These are phyloP conservation scores for Cyclanthera cordifolia DNA, from an alignment of 306 rosid species.

Conservation along the genomic window DNA sequence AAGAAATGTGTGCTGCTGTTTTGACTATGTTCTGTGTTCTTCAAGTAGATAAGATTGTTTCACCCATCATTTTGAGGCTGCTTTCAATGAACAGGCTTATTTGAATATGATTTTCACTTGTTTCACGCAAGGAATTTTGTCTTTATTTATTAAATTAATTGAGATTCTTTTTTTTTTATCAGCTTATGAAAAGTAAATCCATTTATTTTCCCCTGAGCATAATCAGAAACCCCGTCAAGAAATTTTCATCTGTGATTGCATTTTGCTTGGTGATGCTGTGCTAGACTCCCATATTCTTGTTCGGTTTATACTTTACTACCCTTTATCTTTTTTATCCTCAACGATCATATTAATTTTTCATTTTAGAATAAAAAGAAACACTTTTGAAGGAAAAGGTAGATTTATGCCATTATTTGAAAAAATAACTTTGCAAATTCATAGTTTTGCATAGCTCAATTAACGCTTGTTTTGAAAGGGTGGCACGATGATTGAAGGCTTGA, in stretches of 20 bases:
- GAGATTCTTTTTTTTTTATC: background rate
- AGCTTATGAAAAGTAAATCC: background rate
- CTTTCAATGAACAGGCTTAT: background rate
- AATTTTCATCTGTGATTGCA: background rate
- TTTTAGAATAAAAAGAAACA: background rate
- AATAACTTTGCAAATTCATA: background rate
- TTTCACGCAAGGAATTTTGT: constrained; percentile 11
- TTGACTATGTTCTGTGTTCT: constrained; percentile 4
- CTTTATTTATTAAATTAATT: background rate
- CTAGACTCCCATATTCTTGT: background rate
- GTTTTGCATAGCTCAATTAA: no score
- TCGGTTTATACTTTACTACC: background rate
- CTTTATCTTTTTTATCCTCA: background rate
- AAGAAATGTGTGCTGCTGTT: background rate
- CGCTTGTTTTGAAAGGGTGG: no score
- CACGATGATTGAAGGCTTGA: no score
- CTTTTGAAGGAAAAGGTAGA: constrained; percentile 4
- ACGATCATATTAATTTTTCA: background rate
- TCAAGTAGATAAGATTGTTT: background rate
- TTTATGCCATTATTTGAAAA: constrained; percentile 5
- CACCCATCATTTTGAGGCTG: constrained; percentile 5
- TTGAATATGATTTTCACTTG: background rate
- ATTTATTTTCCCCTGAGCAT: background rate
- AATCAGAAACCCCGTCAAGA: background rate
- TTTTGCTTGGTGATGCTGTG: background rate